Base-by-base conservation (phyloP, 352 stramenopile genomes). In the Pseudoperonospora humuli region DNA sequence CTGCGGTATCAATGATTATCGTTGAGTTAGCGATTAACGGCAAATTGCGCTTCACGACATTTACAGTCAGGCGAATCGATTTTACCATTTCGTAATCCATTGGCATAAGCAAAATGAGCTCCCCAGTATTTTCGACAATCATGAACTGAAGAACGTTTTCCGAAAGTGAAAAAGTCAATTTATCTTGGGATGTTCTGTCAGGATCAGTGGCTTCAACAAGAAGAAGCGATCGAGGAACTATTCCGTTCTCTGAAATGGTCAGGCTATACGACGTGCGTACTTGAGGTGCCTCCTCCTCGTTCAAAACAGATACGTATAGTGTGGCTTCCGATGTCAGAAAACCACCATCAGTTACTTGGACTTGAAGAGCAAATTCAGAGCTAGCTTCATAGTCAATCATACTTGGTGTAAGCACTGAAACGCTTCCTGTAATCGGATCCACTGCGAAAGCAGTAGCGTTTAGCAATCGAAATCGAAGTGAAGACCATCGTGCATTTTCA, bases 151-250 rank as follows among this genome's bases (percentile, higher is more conserved):
- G 3, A 19, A 15, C 3, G n/a, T 42, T 20, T 2, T 45, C 40
- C 23, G 38, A 6, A 1, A 70, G 14, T 15, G 50, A 39, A 37
- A 63, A 75, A 1, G 38, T 39, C 23, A 83, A 38, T 13, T 64
- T 33, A 3, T 72, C 54, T 5, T 24, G 59, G 1, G 65, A 64
- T 7, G 45, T 36, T 40, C 56, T 57, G 14, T 84, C 71, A 2
- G 68, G 71, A 29, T 84, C 71, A 0, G 57, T 64, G 2, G 65
- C 65, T 33, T 78, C 75, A 0, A 78, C 35, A 5, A 66, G 43
- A 15, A 71, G 57, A 1, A 84, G 18, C 5, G 49, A 61, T 6
- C 61, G 60, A 13, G 71, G 71, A 27, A 57, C 54, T 5, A 21
- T 34, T 10, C 54, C 66, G 40, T 78, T 78, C 27, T 84, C 71